Evolutionary conservation across 495 filamentous ascomycete genomes (phyloP).

Genomic region (Penicillium roqueforti): DNA sequence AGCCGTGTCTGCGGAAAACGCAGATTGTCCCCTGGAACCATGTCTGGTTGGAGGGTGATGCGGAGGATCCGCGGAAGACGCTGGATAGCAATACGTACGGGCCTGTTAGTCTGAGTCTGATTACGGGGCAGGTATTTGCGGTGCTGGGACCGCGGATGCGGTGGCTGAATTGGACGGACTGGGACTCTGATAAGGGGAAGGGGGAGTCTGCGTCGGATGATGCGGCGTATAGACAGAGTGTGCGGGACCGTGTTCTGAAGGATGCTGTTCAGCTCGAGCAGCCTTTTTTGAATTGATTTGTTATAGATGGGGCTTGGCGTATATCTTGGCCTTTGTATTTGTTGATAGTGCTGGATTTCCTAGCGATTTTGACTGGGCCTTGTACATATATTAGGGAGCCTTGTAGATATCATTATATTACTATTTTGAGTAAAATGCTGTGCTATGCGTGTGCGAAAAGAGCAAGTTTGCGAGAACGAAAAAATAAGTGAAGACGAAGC

Average conservation of each 20-base stretch:
- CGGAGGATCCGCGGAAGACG: slow-evolving; percentile 47
- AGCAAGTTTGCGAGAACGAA: neutral
- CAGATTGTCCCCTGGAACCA: slow-evolving; percentile 65
- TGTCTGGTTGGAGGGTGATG: slow-evolving; percentile 78
- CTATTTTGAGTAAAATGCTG: slow-evolving; percentile 15
- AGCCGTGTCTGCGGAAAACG: slow-evolving; percentile 53
- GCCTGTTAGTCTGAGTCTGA: slow-evolving; percentile 56
- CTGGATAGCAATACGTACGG: slow-evolving; percentile 75
- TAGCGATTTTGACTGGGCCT: neutral
- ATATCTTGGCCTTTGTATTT: neutral
- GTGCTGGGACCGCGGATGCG: slow-evolving; percentile 59
- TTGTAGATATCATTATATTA: slow-evolving; percentile 24
- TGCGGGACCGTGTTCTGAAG: slow-evolving; percentile 39
- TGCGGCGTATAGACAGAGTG: slow-evolving; percentile 33
- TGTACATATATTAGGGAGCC: slow-evolving; percentile 7
- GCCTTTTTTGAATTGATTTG: slow-evolving; percentile 25
- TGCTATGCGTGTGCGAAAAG: slow-evolving; percentile 1
- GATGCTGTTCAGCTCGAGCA: slow-evolving; percentile 37
- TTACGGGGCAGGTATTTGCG: slow-evolving; percentile 59
- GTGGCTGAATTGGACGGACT: slow-evolving; percentile 39
- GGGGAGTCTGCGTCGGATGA: slow-evolving; percentile 12
- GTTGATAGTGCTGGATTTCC: neutral
- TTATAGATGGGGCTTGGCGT: neutral
- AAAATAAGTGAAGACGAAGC: neutral
- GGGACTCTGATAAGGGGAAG: slow-evolving; percentile 31